Base-by-base conservation (phyloP, 2,329 filamentous ascomycete species). In the Aspergillus sp. region DNA sequence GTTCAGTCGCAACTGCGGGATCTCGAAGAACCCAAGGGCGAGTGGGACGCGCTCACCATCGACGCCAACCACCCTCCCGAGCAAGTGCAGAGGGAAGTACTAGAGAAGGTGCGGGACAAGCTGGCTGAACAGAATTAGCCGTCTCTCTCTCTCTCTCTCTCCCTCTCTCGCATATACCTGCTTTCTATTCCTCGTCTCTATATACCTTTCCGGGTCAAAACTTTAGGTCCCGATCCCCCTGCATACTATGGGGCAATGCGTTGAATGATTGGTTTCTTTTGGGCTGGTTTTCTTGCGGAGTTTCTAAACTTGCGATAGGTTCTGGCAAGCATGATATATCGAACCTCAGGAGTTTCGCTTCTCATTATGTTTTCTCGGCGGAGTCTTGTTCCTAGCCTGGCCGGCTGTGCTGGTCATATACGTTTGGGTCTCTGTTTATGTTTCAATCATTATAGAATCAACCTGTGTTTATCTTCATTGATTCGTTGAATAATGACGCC, bases 1-100 rank as follows among this genome's bases (percentile, higher is more conserved):
- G 93, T 99, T 9, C 88, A 90, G 70, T 96, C 92, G 77, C 95
- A 99, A 74, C 90, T 98, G 66, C 86, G 88, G 63, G 89, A 87
- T 55, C 84, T 99, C n/a, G 94, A 99, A 78, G 87, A 89, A 63
- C 95, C 95, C 0, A 86, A 91, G 57, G 90, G 92, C 71, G 80
- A 84, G 63, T 80, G 76, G 71, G 91, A 95, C 75, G 88, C 90
- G 62, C 82, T 92, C 63, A 85, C 80, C 56, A 81, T 94, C 59
- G 88, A 92, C 72, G 85, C 78, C 75, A 81, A 59, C 71, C 83
- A 56, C 64, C 84, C 66, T 78, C 87, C 53, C 78, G 74, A 73
- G 24, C 62, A 85, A 54, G 88, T 93, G 58, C 82, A 87, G 76
- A 75, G 76, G 24, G 82, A 86, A 54, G 84, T 88, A 2, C 75